Base-by-base conservation (phyloP, 2,329 filamentous ascomycete species). In the Penicillium frequentans region DNA sequence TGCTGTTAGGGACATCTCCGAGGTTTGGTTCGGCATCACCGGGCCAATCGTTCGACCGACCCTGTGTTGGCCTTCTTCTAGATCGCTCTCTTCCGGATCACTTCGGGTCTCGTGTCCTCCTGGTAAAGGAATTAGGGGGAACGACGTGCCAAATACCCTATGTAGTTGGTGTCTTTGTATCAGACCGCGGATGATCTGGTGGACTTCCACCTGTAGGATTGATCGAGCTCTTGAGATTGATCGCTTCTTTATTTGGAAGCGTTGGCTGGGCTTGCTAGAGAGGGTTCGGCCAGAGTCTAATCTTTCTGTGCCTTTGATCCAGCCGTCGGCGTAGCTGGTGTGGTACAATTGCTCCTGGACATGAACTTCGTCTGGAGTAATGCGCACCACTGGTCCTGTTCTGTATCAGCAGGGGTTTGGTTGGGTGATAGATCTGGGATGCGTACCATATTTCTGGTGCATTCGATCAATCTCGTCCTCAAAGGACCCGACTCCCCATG, bases 341-440 rank as follows among this genome's bases (percentile, higher is more conserved):
- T 57, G 50, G 16, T 51, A 44, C 23, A 56, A 52, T 23, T 59
- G 57, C 23, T 66, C 63, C 47, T 61, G 55, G 16, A 65, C 51
- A n/a, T 67, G 64, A 1, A 67, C 42, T 35, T 67, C 64, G 13
- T 67, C 60, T 1, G 64, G 64, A 3, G 57, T 66, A 24, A 67
- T 67, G 43, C 64, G 64, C 23, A 67, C 60, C 10, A 67, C 58
- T 1, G 64, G 62, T 10, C 64, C 64, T 67, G 39, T 45, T 35
- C 8, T 10, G 3, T 10, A 13, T 33, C 5, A 45, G 35, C 21
- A 51, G 16, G 9, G 37, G 31, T 33, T 9, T n/a, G 19, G 21
- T 3, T 10, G 24, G 13, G 5, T 27, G 21, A 4, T 16, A 24
- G 10, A 39, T 3, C 5, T 45, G 1, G 16, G 42, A 23, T 13